Evolutionary conservation across 2,329 filamentous ascomycete species (phyloP).

Genomic region (Sporothrix luriei): DNA sequence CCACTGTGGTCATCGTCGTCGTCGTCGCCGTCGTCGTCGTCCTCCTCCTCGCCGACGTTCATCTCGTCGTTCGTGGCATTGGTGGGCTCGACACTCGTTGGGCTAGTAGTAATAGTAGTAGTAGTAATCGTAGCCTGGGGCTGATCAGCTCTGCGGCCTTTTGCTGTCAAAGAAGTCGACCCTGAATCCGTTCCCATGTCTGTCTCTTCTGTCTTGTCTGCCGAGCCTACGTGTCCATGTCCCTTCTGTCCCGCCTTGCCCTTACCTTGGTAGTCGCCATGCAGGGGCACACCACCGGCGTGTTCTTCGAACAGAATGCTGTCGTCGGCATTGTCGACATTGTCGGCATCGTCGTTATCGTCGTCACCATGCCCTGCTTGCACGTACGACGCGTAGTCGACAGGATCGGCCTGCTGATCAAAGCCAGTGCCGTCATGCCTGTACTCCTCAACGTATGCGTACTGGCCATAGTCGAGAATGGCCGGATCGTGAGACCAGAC

Average conservation of each 20-base stretch:
- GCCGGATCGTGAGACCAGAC: background rate
- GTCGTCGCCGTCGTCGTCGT: background rate
- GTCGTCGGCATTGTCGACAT: background rate
- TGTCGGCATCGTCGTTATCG: background rate
- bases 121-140: slow-evolving; percentile 8
- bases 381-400: background rate
- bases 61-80: background rate
- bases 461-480: background rate
- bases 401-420: background rate
- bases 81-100: background rate
- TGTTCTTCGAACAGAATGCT: background rate
- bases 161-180: background rate
- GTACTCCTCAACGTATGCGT: background rate
- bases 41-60: background rate
- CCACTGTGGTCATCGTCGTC: background rate
- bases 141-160: slow-evolving; percentile 19
- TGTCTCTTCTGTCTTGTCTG: background rate
- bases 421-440: background rate
- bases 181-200: background rate
- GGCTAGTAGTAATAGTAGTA: slow-evolving; percentile 17
- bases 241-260: background rate
- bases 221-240: background rate
- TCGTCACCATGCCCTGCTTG: background rate
- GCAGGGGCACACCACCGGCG: slow-evolving; percentile 1
- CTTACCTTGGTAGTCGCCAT: slow-evolving; percentile 13